These are phyloP conservation scores for Tulasnella sp. DNA, from an alignment of 768 basidiomycete species.

Conservation along the genomic window DNA sequence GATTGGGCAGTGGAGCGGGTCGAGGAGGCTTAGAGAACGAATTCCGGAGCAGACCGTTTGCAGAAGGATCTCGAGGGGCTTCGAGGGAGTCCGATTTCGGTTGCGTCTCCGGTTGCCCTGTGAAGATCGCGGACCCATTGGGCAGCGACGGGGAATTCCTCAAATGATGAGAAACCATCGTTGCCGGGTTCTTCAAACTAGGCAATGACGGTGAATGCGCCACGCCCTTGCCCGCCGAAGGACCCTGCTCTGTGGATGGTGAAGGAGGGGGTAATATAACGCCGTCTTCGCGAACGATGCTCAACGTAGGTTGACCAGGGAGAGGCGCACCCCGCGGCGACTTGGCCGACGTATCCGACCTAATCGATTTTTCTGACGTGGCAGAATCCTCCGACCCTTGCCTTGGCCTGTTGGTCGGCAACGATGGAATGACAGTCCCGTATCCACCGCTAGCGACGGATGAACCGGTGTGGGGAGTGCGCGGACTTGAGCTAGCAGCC, in stretches of 20 bases:
- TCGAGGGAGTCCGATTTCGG: not conserved
- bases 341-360: not conserved
- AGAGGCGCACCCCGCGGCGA: not conserved
- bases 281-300: not conserved
- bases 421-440: not conserved
- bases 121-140: not conserved
- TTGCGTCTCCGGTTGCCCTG: not conserved
- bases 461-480: not conserved
- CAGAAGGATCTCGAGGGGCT: not conserved
- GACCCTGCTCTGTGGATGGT: not conserved
- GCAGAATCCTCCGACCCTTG: not conserved
- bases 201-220: not conserved
- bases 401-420: not conserved
- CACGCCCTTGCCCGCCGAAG: not conserved
- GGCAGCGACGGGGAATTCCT: not conserved
- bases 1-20: not conserved
- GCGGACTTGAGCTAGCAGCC: not conserved
- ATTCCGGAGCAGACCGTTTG: not conserved
- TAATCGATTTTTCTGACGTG: not conserved
- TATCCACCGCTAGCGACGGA: not conserved
- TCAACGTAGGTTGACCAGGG: not conserved
- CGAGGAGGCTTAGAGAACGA: conserved; percentile 8
- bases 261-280: not conserved
- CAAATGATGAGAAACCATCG: not conserved
- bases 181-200: not conserved